Evolutionary conservation across 2,329 filamentous ascomycete species (phyloP).

Genomic region (Calonectria pauciramosa): DNA sequence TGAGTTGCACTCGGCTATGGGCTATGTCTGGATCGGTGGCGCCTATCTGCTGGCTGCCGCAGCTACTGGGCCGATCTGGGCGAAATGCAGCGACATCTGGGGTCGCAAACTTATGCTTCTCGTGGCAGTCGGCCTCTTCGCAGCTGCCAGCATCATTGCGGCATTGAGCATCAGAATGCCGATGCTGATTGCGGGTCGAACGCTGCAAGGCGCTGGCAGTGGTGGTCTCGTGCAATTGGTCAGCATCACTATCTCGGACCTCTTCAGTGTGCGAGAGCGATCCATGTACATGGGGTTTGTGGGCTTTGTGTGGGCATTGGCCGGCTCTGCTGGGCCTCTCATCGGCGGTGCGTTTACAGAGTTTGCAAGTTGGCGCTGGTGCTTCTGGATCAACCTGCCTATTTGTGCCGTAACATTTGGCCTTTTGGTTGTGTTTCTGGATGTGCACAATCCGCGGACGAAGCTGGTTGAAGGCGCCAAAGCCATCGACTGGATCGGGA

Average conservation of each 20-base stretch:
- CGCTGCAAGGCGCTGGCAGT: slow-evolving; percentile 12
- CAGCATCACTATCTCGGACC: slow-evolving; percentile 20
- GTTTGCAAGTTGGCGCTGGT: slow-evolving; percentile 46
- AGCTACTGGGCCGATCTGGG: slow-evolving; percentile 16
- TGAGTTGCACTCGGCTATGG: slow-evolving; percentile 3
- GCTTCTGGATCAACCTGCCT: slow-evolving; percentile 50
- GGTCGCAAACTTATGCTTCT: slow-evolving; percentile 25
- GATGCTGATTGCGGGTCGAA: slow-evolving; percentile 23
- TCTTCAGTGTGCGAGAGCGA: slow-evolving; percentile 49
- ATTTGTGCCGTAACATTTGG: slow-evolving; percentile 58
- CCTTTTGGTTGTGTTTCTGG: slow-evolving; percentile 62
- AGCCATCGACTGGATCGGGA: slow-evolving; percentile 26
- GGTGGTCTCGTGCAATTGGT: slow-evolving; percentile 16
- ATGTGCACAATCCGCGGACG: slow-evolving; percentile 22
- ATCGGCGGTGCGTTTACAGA: slow-evolving; percentile 45
- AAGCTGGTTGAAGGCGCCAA: slow-evolving; percentile 12
- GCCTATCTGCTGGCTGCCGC: slow-evolving; percentile 24
- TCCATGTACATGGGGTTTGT: slow-evolving; percentile 71
- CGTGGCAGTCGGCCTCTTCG: slow-evolving; percentile 5
- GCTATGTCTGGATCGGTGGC: slow-evolving; percentile 26
- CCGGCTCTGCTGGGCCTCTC: slow-evolving; percentile 61
- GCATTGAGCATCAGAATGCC: slow-evolving; percentile 11
- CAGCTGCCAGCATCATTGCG: background rate
- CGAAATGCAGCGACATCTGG: slow-evolving; percentile 23
- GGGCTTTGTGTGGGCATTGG: slow-evolving; percentile 74